A percentile compares a stretch with the other conserved stretches of the same genome.
Conservation (phyloP, 1,139 yeast species). For the Geotrichum australiense region DNA sequence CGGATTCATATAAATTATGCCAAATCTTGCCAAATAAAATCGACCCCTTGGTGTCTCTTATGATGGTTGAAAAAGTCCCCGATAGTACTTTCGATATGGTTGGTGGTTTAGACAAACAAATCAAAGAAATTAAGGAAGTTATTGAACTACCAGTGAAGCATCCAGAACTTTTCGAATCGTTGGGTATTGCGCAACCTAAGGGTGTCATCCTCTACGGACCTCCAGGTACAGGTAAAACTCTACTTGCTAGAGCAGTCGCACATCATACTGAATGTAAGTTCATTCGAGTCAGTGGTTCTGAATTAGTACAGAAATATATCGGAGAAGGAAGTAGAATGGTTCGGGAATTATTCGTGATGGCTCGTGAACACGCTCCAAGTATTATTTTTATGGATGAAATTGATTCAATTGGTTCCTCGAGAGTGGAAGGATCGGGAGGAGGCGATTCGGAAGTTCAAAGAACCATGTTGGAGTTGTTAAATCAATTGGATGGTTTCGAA, state of each 20-base stretch:
- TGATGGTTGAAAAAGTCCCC: constrained; percentile 99
- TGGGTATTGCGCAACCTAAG: constrained; percentile 97
- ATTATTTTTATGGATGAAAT: constrained; percentile 98
- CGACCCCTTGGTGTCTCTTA: constrained; percentile 93
- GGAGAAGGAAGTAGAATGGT: constrained; percentile 99
- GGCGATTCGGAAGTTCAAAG: constrained; percentile 98
- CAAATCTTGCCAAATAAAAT: constrained; percentile 93
- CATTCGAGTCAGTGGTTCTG: constrained; percentile 93
- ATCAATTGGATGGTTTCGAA: constrained; percentile 96
- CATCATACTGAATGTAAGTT: constrained; percentile 98
- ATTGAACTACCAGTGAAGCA: constrained; percentile 98
- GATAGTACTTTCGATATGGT: constrained; percentile 98
- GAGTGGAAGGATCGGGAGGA: constrained; percentile 84
- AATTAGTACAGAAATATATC: constrained; percentile 92
- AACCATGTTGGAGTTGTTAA: constrained; percentile 93
- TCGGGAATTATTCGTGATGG: constrained; percentile 95
- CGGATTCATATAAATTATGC: constrained; percentile 90
- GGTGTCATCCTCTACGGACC: constrained; percentile 97
- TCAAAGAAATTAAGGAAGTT: constrained; percentile 95
- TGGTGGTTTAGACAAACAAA: constrained; percentile 95
- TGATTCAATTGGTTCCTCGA: constrained; percentile 91
- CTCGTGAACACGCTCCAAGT: constrained; percentile 95
- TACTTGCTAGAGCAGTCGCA: constrained; percentile 94
- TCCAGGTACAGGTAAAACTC: constrained; percentile 97
- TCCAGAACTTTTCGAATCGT: constrained; percentile 90